Evolutionary conservation across 768 basidiomycete species (phyloP), one percentile per base, ranked within the genome.

Genomic region (Baorangia bicolor): DNA sequence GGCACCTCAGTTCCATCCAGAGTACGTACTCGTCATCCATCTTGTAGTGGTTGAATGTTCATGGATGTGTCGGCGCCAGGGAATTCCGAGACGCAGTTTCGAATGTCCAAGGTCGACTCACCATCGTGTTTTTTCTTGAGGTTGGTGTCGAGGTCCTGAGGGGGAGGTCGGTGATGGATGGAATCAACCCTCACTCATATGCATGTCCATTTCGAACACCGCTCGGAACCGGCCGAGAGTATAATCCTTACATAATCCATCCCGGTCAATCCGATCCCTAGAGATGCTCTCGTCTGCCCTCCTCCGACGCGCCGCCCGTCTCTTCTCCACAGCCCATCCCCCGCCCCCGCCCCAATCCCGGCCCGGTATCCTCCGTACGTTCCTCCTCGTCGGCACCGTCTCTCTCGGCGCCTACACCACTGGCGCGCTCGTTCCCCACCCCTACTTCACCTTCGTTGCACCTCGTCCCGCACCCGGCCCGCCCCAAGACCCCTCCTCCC

Each of bases 1-100:
- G 46, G 23, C 21, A 43, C 13, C 4, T 33, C 2, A 25, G 34
- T 66, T 69, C 13, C 66, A 82, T 81, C 81, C 64, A 59, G 54
- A 65, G 1, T 3, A 49, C 60, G 61, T 55, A 78, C 81, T 72
- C 68, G 69, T 79, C 82, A 84, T 83, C 81, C 80, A 81, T 76
- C 79, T 70, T 65, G 67, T 41, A 51, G 27, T 37, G n/a, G 31
- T 47, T 16, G 28, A 54, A 60, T 56, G 35, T 48, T 67, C 69
- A 74, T 69, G 67, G 70, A 73, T 62, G 72, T 69, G 73, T 68
- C 69, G 62, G 65, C 64, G 58, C 72, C 69, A 74, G 73, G 75
- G 73, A n/a, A 7, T 73, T 74, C 79, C 73, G n/a, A n/a, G n/a
- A n/a, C n/a, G n/a, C n/a, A n/a, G n/a, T n/a, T n/a, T n/a, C n/a